Percentiles rank a stretch among this genome's conserved stretches.
Evolutionary conservation across 805 yeast species (phyloP).

Genomic region (Wickerhamiella sergipiensis): DNA sequence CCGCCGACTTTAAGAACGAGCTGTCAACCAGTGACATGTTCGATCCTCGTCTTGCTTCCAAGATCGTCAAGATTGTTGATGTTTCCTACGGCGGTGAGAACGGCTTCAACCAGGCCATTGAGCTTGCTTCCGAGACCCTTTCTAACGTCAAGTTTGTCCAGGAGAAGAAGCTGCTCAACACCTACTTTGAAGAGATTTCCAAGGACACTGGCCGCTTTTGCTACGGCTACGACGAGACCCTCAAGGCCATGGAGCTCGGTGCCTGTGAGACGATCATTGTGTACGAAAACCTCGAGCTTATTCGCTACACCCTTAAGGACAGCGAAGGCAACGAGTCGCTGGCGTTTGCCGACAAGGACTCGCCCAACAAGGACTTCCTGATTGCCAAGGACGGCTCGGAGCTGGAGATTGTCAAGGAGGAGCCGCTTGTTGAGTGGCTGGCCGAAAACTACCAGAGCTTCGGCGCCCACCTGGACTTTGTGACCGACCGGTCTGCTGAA

Average conservation of each 20-base stretch:
- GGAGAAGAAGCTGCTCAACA: constrained; percentile 87
- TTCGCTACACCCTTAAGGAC: constrained; percentile 76
- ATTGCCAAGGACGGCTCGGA: constrained; percentile 84
- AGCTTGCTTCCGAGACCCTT: constrained; percentile 89
- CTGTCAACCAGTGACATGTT: constrained; percentile 85
- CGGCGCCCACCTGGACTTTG: constrained; percentile 94
- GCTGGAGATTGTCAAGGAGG: constrained; percentile 78
- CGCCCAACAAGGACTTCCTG: constrained; percentile 61
- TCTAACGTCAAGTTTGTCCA: constrained; percentile 96
- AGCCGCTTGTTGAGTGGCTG: constrained; percentile 86
- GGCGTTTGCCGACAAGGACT: constrained; percentile 57
- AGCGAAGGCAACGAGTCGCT: constrained; percentile 65
- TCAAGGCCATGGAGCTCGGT: constrained; percentile 92
- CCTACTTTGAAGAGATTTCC: constrained; percentile 92
- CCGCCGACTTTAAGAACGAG: constrained; percentile 97
- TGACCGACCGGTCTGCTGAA: constrained; percentile 90
- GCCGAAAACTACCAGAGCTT: constrained; percentile 90
- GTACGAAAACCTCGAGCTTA: constrained; percentile 75
- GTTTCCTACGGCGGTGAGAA: constrained; percentile 98
- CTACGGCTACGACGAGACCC: constrained; percentile 92
- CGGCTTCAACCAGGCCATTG: constrained; percentile 98
- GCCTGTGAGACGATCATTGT: constrained; percentile 90
- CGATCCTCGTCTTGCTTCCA: constrained; percentile 76
- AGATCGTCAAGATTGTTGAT: constrained; percentile 86
- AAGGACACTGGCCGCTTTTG: constrained; percentile 96